Evolutionary conservation across 2,329 filamentous ascomycete genomes (phyloP).

Genomic region (Pleomassaria siparia): DNA sequence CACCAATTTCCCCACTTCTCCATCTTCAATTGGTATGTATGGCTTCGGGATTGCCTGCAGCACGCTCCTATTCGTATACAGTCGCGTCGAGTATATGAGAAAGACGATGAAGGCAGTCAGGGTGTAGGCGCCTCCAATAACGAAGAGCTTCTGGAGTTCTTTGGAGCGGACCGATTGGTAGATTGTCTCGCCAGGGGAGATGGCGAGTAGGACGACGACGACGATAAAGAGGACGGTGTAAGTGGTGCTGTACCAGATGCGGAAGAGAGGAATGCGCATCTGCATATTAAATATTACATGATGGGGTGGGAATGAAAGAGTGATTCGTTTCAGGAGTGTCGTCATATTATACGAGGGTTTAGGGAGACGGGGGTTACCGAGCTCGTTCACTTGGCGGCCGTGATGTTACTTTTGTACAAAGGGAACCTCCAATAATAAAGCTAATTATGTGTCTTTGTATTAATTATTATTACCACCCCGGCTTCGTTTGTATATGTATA

Average conservation of each 20-base stretch:
- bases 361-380: not conserved
- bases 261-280: constrained; percentile 63
- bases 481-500: not conserved
- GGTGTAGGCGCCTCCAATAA: constrained; percentile 75
- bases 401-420: no score
- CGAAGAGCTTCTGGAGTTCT: constrained; percentile 79
- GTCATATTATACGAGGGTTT: not conserved
- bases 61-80: constrained; percentile 81
- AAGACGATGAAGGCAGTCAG: constrained; percentile 69
- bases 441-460: no score
- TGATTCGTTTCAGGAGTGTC: not conserved
- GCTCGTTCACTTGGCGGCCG: not conserved
- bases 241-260: constrained; percentile 76
- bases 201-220: constrained; percentile 70
- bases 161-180: constrained; percentile 69
- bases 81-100: constrained; percentile 78
- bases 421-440: no score
- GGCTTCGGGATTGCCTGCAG: constrained; percentile 81
- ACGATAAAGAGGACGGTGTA: constrained; percentile 77
- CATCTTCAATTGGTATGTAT: constrained; percentile 83
- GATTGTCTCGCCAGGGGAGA: constrained; percentile 78
- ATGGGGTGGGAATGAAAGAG: not conserved
- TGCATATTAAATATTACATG: constrained; percentile 22
- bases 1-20: constrained; percentile 75
- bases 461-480: no score